Percentiles rank a stretch among this genome's conserved stretches.
Evolutionary conservation across 2,329 filamentous ascomycete genomes (phyloP).

Genomic region (Ceratocystis diversiconidia): DNA sequence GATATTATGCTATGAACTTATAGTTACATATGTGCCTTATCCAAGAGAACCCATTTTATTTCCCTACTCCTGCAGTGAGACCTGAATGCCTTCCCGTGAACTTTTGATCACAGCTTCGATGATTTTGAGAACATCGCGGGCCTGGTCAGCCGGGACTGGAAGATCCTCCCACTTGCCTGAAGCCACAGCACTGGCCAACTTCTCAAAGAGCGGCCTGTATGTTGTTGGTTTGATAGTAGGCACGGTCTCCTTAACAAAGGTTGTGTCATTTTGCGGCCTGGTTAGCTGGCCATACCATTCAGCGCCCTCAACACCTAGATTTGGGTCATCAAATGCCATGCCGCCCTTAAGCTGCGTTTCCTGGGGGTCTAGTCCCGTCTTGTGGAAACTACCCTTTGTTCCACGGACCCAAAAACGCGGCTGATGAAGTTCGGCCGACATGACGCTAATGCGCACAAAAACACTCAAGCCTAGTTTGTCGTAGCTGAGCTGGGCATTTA

Average conservation of each 20-base stretch:
- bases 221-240: conserved; percentile 51
- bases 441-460: conserved; percentile 53
- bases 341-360: conserved; percentile 59
- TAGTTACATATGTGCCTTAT: background rate
- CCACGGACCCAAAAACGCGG: conserved; percentile 66
- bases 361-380: conserved; percentile 56
- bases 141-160: conserved; percentile 39
- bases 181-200: conserved; percentile 34
- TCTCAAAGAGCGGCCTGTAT: conserved; percentile 53
- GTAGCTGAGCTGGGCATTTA: conserved; percentile 55
- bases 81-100: conserved; percentile 33
- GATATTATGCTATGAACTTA: background rate
- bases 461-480: conserved; percentile 42
- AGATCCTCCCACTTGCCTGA: conserved; percentile 36
- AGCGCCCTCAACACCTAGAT: conserved; percentile 48
- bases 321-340: conserved; percentile 42
- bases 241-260: conserved; percentile 34
- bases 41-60: background rate
- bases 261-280: conserved; percentile 37
- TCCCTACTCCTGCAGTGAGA: conserved; percentile 21
- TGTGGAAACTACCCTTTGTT: conserved; percentile 59
- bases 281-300: conserved; percentile 46
- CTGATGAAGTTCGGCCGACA: conserved; percentile 56
- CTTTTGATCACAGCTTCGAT: conserved; percentile 40
- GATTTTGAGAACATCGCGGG: conserved; percentile 38